These are phyloP conservation scores for Candida buenavistaensis DNA, from an alignment of 1,139 yeast species.

Conservation along the genomic window DNA sequence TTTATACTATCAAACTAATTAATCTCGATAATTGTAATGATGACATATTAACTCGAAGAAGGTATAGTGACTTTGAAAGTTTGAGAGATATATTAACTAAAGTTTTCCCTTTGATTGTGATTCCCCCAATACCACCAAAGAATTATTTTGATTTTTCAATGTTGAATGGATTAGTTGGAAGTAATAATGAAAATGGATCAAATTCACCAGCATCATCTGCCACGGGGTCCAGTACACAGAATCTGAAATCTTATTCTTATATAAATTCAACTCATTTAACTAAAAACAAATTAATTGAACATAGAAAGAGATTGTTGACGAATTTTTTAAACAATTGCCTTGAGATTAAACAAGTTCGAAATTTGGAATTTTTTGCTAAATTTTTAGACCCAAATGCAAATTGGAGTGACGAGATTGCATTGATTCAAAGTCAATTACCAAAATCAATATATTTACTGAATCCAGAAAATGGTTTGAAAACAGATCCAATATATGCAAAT, in stretches of 20 bases:
- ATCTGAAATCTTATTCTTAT: slow-evolving; percentile 31
- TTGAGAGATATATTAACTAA: slow-evolving; percentile 67
- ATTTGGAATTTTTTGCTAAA: slow-evolving; percentile 65
- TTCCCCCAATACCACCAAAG: slow-evolving; percentile 96
- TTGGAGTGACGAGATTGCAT: slow-evolving; percentile 59
- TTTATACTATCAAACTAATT: slow-evolving; percentile 71
- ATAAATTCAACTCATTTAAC: slow-evolving; percentile 46
- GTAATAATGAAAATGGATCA: slow-evolving; percentile 3
- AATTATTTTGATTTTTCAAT: slow-evolving; percentile 50
- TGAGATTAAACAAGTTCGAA: slow-evolving; percentile 53
- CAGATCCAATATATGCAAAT: slow-evolving; percentile 57
- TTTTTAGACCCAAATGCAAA: slow-evolving; percentile 84
- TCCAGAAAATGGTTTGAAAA: slow-evolving; percentile 54
- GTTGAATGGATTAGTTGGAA: slow-evolving; percentile 35
- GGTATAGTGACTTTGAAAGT: slow-evolving; percentile 92
- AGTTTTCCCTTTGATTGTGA: slow-evolving; percentile 76
- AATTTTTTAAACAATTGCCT: slow-evolving; percentile 79
- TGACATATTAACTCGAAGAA: slow-evolving; percentile 65
- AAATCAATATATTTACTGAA: slow-evolving; percentile 51
- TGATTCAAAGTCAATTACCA: slow-evolving; percentile 42
- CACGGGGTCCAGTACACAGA: slow-evolving; percentile 6
- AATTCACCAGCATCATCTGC: slow-evolving; percentile 6
- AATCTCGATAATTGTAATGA: slow-evolving; percentile 20
- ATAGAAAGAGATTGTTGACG: slow-evolving; percentile 74
- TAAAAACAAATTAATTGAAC: slow-evolving; percentile 47